Evolutionary conservation across 306 rosid species (phyloP).

Genomic region (Dalbergia oliveri): DNA sequence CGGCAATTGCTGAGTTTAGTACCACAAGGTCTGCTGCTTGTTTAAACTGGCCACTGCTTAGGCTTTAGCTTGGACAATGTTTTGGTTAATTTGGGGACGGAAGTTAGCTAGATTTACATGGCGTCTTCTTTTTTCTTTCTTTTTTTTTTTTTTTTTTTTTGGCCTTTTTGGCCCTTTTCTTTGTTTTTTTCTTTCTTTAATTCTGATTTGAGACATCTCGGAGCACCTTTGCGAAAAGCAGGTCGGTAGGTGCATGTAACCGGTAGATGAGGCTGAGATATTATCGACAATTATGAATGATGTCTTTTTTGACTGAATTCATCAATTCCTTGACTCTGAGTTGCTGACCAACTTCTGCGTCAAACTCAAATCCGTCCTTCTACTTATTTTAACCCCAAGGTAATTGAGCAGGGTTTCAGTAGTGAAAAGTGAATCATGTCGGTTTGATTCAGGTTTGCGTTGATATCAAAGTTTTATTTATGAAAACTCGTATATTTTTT

Average conservation of each 20-base stretch:
- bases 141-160: too few relatives aligned
- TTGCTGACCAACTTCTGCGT: constrained; percentile 24
- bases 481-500: too few relatives aligned
- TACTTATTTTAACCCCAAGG: neutral
- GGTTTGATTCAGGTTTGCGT: neutral
- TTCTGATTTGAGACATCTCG: constrained; percentile 42
- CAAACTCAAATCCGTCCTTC: neutral
- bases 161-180: neutral
- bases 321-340: constrained; percentile 34
- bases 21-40: constrained; percentile 35
- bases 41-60: constrained; percentile 38
- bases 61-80: constrained; percentile 8
- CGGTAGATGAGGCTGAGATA: constrained; percentile 47
- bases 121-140: neutral
- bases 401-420: neutral
- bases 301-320: constrained; percentile 51
- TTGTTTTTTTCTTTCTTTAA: neutral
- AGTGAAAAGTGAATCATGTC: neutral
- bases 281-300: constrained; percentile 39
- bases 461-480: too few relatives aligned
- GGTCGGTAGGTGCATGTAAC: constrained; percentile 50
- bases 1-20: constrained; percentile 33
- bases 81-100: constrained; percentile 36
- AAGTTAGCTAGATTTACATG: constrained; percentile 44
- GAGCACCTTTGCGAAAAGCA: constrained; percentile 50